Evolutionary conservation across 129 eudicot genomes (phyloP).

Genomic region (Deinandra increscens): DNA sequence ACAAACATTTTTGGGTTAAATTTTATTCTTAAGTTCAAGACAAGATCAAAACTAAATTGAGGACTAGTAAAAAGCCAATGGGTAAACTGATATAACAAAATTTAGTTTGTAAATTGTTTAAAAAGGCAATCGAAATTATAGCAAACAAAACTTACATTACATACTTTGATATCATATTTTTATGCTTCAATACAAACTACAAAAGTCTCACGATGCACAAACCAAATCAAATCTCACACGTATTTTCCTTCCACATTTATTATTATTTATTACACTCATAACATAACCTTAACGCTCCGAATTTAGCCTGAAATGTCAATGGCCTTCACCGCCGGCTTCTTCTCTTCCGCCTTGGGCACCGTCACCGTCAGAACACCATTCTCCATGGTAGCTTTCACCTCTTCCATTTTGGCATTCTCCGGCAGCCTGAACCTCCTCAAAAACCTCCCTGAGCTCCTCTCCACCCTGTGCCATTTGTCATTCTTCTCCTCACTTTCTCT

Average conservation of each 20-base stretch:
- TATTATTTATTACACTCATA: not conserved
- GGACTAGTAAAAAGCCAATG: too few relatives aligned
- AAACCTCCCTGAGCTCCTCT: constrained; percentile 64
- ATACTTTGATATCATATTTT: not conserved
- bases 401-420: constrained; percentile 55
- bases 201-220: not conserved
- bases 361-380: constrained; percentile 61
- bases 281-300: constrained; percentile 28
- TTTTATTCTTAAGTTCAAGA: too few relatives aligned
- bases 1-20: too few relatives aligned
- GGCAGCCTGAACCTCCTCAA: constrained; percentile 58
- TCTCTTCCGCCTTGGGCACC: constrained; percentile 54
- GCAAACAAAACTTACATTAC: not conserved
- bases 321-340: constrained; percentile 52
- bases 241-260: too few relatives aligned
- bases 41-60: too few relatives aligned
- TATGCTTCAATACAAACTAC: not conserved
- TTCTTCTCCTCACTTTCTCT: constrained; percentile 55
- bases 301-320: constrained; percentile 48
- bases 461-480: constrained; percentile 58
- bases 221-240: too few relatives aligned
- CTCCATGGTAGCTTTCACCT: constrained; percentile 60
- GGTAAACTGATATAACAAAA: too few relatives aligned
- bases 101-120: too few relatives aligned
- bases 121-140: not conserved